A percentile compares a stretch with the other conserved stretches of the same genome.
phyloP scores from a whole-genome alignment of 2,329 filamentous ascomycete genomes.

The Tolypocladium cylindrosporum region DNA sequence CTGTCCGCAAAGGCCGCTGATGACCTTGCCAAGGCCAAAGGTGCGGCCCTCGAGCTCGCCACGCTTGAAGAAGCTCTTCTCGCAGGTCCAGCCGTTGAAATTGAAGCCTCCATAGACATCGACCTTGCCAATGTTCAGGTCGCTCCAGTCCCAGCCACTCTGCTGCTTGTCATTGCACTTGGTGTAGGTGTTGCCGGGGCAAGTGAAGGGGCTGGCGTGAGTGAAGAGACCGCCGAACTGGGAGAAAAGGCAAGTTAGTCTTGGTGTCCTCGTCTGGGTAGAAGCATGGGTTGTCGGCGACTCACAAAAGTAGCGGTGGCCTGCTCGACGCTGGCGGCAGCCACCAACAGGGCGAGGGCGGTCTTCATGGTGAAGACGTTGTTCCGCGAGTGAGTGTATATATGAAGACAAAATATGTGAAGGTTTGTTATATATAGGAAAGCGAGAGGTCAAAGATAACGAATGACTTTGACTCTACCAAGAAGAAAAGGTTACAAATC shows the following conservation, averaged over 20 bases:
- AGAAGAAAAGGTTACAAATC: neutral
- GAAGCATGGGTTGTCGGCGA: neutral
- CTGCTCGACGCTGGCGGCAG: constrained; percentile 40
- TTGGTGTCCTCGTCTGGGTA: neutral
- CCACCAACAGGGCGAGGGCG: constrained; percentile 35
- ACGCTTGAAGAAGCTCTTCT: constrained; percentile 44
- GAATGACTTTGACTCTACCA: neutral
- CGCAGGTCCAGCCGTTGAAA: constrained; percentile 65
- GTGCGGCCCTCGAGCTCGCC: constrained; percentile 38
- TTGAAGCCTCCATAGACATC: constrained; percentile 59
- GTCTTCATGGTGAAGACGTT: constrained; percentile 38
- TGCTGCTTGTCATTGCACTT: constrained; percentile 63
- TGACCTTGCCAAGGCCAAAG: constrained; percentile 42
- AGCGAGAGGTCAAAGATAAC: constrained; percentile 3
- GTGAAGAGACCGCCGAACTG: constrained; percentile 1
- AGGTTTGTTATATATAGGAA: constrained; percentile 15
- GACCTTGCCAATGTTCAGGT: constrained; percentile 52
- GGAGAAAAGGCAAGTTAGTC: neutral
- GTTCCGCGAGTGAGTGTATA: constrained; percentile 8
- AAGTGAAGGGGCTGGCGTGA: constrained; percentile 43
- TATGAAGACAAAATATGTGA: neutral
- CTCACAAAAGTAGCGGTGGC: constrained; percentile 35
- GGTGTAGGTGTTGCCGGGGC: constrained; percentile 66
- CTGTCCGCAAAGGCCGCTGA: constrained; percentile 42
- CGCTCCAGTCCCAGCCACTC: constrained; percentile 61